Base-by-base conservation (phyloP, 164 flowering plant species). In the Kalanchoe fedtschenkoi region DNA sequence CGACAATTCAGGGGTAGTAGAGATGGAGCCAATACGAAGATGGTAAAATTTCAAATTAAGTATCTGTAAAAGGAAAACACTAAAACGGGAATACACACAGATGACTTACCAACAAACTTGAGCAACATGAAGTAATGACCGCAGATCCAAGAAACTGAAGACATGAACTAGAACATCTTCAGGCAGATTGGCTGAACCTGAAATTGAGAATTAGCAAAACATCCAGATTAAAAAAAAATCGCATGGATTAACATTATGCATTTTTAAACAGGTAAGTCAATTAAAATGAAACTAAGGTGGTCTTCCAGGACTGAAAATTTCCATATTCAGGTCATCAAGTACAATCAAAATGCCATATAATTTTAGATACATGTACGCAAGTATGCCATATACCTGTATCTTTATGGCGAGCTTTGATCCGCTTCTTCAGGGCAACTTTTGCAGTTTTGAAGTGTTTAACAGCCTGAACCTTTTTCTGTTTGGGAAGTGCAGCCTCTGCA, bases 81-180 rank as follows among this genome's bases (percentile, higher is more conserved):
- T 53, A 35, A 17, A 42, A 8, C n/a, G n/a, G n/a, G n/a, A 28
- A 7, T 28, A 58, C 30, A 58, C 61, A 58, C 61, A 58, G 19
- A 13, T 8, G 62, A 44, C 63, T 44, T 83, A 92, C 98, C 95
- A 61, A 82, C 84, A 81, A 29, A 86, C 96, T 51, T 58, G 68
- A 28, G 79, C 80, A 67, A 66, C 87, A 59, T 83, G 70, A 69
- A 74, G 73, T 58, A 92, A 62, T 64, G 96, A 87, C 46, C 62
- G 74, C 74, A 84, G 34, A 75, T 92, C 96, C 17, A 92, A 80
- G 68, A 83, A 86, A 66, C 93, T 72, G 67, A 89, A 87, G 65
- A 92, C 66, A 62, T 82, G 86, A 47, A 79, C 33, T 62, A 92
- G 87, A 73, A 89, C 80, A 80, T 92, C 96, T 46, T 83, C 76